phyloP scores from a whole-genome alignment of 345 rosid genomes.

The Citrus glauca region DNA sequence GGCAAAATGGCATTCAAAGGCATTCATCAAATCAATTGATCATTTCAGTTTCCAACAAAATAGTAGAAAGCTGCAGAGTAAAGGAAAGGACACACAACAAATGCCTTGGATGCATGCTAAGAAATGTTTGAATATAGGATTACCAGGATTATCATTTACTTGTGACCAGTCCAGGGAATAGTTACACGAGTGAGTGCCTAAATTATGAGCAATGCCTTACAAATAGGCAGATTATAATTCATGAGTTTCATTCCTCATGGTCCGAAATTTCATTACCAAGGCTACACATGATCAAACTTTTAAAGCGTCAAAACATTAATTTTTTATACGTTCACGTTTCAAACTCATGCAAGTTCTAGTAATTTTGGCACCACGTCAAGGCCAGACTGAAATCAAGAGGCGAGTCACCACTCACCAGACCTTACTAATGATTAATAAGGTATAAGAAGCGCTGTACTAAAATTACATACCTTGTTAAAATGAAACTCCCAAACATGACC shows the following conservation, averaged over 20 bases:
- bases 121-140: too few relatives aligned
- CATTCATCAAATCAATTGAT: too few relatives aligned
- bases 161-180: neutral
- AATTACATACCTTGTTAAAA: conserved; percentile 37
- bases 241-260: neutral
- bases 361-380: too few relatives aligned
- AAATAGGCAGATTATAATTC: neutral
- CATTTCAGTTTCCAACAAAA: too few relatives aligned
- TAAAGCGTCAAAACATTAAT: neutral
- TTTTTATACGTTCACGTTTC: neutral
- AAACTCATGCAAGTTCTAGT: neutral
- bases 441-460: neutral
- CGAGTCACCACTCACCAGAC: too few relatives aligned
- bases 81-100: neutral
- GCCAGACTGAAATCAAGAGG: too few relatives aligned
- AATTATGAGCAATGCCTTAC: neutral
- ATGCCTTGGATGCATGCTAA: too few relatives aligned
- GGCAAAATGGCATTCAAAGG: neutral
- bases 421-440: neutral
- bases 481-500: conserved; percentile 66
- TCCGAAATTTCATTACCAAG: neutral
- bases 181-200: neutral
- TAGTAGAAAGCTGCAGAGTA: too few relatives aligned
- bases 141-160: too few relatives aligned
- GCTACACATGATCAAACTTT: neutral